Percentiles rank a stretch among this genome's conserved stretches.
Conservation (phyloP, 2,329 filamentous ascomycete species). For the Fusarium secorum region DNA sequence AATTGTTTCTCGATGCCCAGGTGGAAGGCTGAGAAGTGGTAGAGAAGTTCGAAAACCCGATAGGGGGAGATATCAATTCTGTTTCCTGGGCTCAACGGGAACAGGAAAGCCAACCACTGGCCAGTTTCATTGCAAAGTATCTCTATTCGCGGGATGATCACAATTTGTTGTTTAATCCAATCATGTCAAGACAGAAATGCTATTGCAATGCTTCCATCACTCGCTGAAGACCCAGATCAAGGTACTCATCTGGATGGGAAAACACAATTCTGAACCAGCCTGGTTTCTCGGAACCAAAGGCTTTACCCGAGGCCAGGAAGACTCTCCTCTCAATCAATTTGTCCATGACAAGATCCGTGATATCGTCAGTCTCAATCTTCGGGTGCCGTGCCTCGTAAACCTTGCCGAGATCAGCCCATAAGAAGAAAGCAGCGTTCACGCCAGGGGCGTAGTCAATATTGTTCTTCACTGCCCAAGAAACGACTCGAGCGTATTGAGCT, state of each 20-base stretch:
- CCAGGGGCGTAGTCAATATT: conserved; percentile 56
- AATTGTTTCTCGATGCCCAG: neutral
- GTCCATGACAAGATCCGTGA: conserved; percentile 41
- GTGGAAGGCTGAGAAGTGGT: neutral
- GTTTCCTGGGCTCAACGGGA: neutral
- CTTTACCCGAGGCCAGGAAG: conserved; percentile 48
- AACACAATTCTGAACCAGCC: conserved; percentile 54
- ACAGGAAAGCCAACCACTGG: neutral
- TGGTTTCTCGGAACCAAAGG: conserved; percentile 49
- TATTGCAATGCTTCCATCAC: conserved; percentile 29
- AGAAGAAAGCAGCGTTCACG: conserved; percentile 62
- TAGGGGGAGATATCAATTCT: neutral
- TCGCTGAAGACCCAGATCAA: conserved; percentile 42
- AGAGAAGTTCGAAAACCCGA: neutral
- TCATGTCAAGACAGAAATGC: neutral
- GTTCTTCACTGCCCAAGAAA: conserved; percentile 48
- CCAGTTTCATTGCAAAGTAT: neutral
- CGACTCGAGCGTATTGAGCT: conserved; percentile 50
- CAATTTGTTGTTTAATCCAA: neutral
- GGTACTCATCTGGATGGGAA: conserved; percentile 43
- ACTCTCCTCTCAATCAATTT: conserved; percentile 44
- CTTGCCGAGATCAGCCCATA: conserved; percentile 59
- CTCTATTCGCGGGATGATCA: neutral
- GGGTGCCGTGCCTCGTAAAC: conserved; percentile 36
- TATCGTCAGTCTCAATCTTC: conserved; percentile 17